These are phyloP conservation scores for Lomentospora prolificans DNA, from an alignment of 2,329 filamentous ascomycete species.

Conservation along the genomic window DNA sequence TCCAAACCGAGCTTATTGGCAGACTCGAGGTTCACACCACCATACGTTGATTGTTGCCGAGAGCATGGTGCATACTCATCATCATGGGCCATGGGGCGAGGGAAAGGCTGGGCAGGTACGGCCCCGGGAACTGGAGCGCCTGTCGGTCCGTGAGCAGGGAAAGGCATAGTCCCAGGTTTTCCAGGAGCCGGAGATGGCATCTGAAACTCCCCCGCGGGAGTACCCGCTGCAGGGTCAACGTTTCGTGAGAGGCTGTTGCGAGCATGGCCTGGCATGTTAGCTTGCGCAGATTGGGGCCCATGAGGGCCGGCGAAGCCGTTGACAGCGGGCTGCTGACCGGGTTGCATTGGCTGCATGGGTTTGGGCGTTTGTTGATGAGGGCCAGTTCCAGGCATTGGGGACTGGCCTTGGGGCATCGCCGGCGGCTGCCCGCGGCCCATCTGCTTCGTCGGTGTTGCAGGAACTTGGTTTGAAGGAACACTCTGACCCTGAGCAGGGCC, in stretches of 20 bases:
- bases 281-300: conserved; percentile 13
- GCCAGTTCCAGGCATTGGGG: neutral
- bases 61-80: conserved; percentile 46
- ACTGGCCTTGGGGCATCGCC: conserved; percentile 21
- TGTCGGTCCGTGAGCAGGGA: neutral
- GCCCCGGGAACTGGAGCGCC: neutral
- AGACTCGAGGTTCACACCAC: conserved; percentile 61
- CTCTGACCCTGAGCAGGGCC: conserved; percentile 17
- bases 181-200: conserved; percentile 23
- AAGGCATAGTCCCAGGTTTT: neutral
- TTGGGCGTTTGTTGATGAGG: neutral
- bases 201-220: conserved; percentile 24
- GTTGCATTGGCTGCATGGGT: conserved; percentile 34
- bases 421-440: conserved; percentile 7
- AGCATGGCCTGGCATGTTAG: conserved; percentile 22
- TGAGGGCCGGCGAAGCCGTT: conserved; percentile 29
- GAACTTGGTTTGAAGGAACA: conserved; percentile 15
- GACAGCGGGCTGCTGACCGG: conserved; percentile 22
- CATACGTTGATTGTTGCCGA: conserved; percentile 49
- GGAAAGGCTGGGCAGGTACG: neutral
- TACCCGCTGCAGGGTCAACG: conserved; percentile 29
- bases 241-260: conserved; percentile 43
- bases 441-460: conserved; percentile 18
- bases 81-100: conserved; percentile 8
- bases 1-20: conserved; percentile 56